A percentile compares a stretch with the other conserved stretches of the same genome.
Evolutionary conservation across 805 yeast species (phyloP).

Genomic region (Candida parachauliodes): DNA sequence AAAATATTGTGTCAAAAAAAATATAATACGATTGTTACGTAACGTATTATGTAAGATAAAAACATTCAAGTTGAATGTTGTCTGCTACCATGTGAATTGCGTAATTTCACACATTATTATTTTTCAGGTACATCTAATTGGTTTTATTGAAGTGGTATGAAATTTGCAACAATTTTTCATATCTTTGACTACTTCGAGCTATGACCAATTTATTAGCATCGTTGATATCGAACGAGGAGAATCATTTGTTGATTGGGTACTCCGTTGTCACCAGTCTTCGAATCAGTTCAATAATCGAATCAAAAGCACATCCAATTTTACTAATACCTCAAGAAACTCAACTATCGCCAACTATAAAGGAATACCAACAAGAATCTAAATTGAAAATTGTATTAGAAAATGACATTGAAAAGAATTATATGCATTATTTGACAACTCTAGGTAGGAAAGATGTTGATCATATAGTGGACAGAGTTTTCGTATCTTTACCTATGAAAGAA

Average conservation of each 20-base stretch:
- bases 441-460: constrained; percentile 63
- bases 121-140: background rate
- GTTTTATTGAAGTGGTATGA: background rate
- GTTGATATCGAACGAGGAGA: constrained; percentile 45
- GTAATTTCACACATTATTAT: constrained; percentile 9
- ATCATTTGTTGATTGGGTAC: constrained; percentile 56
- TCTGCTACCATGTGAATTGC: too few species aligned
- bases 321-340: constrained; percentile 33
- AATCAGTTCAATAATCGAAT: constrained; percentile 42
- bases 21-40: too few species aligned
- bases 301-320: constrained; percentile 54
- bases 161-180: constrained; percentile 1
- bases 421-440: constrained; percentile 43
- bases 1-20: constrained; percentile 1
- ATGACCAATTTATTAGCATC: constrained; percentile 34
- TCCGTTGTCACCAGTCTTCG: constrained; percentile 46
- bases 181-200: background rate
- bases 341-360: constrained; percentile 23
- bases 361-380: constrained; percentile 19
- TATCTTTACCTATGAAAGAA: constrained; percentile 39
- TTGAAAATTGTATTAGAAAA: constrained; percentile 19
- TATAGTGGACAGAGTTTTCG: constrained; percentile 75
- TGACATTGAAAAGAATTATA: background rate
- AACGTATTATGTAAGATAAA: too few species aligned
- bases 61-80: too few species aligned